Evolutionary conservation across 2,329 filamentous ascomycete species (phyloP).

Genomic region (Gnomoniopsis sp.): DNA sequence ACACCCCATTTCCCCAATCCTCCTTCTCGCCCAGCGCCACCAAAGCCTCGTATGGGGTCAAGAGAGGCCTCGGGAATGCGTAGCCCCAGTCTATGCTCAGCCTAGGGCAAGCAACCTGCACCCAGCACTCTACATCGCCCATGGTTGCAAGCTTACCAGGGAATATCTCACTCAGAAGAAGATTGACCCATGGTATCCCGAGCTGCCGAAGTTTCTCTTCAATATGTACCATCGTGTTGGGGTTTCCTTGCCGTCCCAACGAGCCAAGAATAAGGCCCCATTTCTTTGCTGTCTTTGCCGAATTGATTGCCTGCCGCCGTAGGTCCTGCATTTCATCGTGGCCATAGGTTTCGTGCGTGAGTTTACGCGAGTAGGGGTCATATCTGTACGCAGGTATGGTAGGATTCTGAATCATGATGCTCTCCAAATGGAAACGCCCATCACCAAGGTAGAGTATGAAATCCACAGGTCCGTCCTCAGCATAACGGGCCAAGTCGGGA

Average conservation of each 20-base stretch:
- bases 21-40: slow-evolving; percentile 79
- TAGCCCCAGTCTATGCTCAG: slow-evolving; percentile 99
- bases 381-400: slow-evolving; percentile 88
- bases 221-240: slow-evolving; percentile 84
- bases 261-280: slow-evolving; percentile 96
- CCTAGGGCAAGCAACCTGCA: slow-evolving; percentile 95
- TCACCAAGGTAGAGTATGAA: slow-evolving; percentile 87
- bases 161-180: slow-evolving; percentile 92
- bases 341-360: slow-evolving; percentile 88
- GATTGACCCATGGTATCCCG: slow-evolving; percentile 77
- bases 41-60: slow-evolving; percentile 94
- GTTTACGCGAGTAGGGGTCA: slow-evolving; percentile 88
- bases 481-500: slow-evolving; percentile 44
- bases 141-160: slow-evolving; percentile 93
- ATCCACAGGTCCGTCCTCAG: slow-evolving; percentile 50
- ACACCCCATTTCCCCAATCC: slow-evolving; percentile 72
- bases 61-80: slow-evolving; percentile 80
- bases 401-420: slow-evolving; percentile 98
- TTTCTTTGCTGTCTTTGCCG: slow-evolving; percentile 73
- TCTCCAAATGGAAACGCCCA: slow-evolving; percentile 93
- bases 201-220: slow-evolving; percentile 69
- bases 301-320: slow-evolving; percentile 70
- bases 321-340: slow-evolving; percentile 87
- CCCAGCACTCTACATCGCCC: slow-evolving; percentile 94
- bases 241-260: slow-evolving; percentile 90